Evolutionary conservation across 2,329 filamentous ascomycete species (phyloP), one percentile per base, ranked within the genome.

Genomic region (Diaporthe helianthi): DNA sequence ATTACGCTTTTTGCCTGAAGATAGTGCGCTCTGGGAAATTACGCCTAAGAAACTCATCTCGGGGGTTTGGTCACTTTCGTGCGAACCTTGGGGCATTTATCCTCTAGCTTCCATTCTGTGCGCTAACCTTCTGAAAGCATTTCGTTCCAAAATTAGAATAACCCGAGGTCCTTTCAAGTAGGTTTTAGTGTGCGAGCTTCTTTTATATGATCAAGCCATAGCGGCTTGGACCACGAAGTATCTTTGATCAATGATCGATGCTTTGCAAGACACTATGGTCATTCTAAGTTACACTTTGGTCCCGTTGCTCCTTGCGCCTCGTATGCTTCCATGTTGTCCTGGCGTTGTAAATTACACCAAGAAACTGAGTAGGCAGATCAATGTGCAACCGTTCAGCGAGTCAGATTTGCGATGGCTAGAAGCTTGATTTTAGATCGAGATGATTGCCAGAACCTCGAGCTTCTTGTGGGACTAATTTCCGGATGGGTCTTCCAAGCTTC

Each of bases 21-120:
- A 24, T 24, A 46, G 41, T 19, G 36, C 26, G 10, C 17, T 44
- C 36, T 33, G 26, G 58, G 58, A 61, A 47, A 61, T 61, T 61
- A n/a, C 26, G 41, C 41, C 41, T 29, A 61, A 47, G 26, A 47
- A 47, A 12, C 58, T 61, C 58, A 47, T 61, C 29, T 61, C 58
- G 58, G 58, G 41, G 41, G 31, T 9, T n/a, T 33, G 22, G 13
- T 47, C 47, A 24, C 26, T 47, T 61, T 55, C 12, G 19, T 61
- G 41, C 19, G 13, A 61, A 47, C 41, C 41, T 61, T 61, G 12
- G 46, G 41, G 5, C 15, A 15, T 38, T 15, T 4, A 13, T 13
- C 36, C 15, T 38, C 36, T 38, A 38, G 2, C n/a, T n/a, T 17
- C 54, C 29, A 13, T 60, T 47, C 41, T 33, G 38, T 19, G 47